Evolutionary conservation across 2,329 filamentous ascomycete genomes (phyloP), one percentile per base, ranked within the genome.

Genomic region (Knufia fluminis): DNA sequence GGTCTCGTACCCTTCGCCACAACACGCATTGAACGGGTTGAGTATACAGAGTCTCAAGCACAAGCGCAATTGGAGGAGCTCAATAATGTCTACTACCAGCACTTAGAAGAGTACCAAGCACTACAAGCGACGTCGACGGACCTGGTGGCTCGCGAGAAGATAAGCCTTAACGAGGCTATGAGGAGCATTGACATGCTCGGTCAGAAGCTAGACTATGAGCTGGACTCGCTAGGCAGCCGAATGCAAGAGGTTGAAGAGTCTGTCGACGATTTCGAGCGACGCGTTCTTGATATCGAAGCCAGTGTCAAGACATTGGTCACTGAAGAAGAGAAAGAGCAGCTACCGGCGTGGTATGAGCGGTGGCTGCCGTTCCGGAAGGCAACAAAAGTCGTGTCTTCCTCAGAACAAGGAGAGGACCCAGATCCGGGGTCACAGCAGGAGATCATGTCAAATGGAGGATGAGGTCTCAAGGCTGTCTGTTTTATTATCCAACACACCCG

Each of bases 161-260:
- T 75, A 19, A 74, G 77, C 46, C 71, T 94, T 32, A 78, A 77
- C 3, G 86, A 92, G 61, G 76, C 77, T 14, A 72, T 89, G 53
- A 84, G 84, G 64, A 86, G 92, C 55, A 74, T 96, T 12, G 89
- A 94, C 63, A 78, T 84, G 19, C 71, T 94, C 33, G 80, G 84
- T 2, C 87, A 88, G 17, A 90, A 90, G 66, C 73, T 97, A 49
- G 90, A 97, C 61, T 97, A 97, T 66, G 91, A 96, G 70, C 83
- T 96, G 53, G 79, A 84, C 52, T 80, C 82, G 14, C 71, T 97
- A n/a, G 75, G 81, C 43, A 80, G 82, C 42, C 88, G 88, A 60
- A 83, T 95, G 8, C 77, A 86, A 59, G 91, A 97, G 61, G 85
- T 95, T 7, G 89, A 95, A 61, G 85, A 88, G 53, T 86, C 85